Evolutionary conservation across 768 basidiomycete species (phyloP), one percentile per base, ranked within the genome.

Genomic region (Neoboletus brunneissimus): DNA sequence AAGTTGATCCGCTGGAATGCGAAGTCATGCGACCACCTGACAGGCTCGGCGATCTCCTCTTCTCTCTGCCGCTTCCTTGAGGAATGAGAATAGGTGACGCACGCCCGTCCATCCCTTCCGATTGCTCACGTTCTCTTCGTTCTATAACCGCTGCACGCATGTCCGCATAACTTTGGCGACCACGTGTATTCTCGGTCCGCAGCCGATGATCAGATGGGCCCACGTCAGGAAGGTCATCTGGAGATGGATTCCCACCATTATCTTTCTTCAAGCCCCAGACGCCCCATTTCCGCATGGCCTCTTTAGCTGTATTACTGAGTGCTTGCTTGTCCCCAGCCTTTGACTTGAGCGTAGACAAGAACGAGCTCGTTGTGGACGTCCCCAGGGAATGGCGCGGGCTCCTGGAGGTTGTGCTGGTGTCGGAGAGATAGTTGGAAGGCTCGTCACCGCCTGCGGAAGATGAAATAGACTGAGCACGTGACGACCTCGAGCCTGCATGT

Each of bases 211-310:
- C 73, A 20, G 73, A 64, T 18, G 73, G 71, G 3, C 76, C 76
- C 48, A 73, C 68, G 47, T 83, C 81, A 16, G 76, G 67, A 38
- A 72, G 57, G 22, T 80, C 80, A 15, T 82, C 82, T 18, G 67
- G 53, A 50, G 62, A 53, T 34, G 56, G 45, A 42, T 64, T 60
- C 45, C 60, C 69, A 51, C 61, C 70, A 45, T 56, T 69, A 54
- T 86, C 84, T 69, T 82, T 86, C 73, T 80, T 84, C 69, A 85
- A 65, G 13, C 82, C 76, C 88, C 91, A 94, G 55, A 85, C 86
- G 23, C 93, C 87, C 93, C 93, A 96, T 68, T 96, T 96, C 56
- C 88, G 85, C 79, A 97, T 87, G 10, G 89, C 81, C 66, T 97
- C 95, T 68, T 88, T 89, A 13, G 94, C 91, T 0, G 89, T 84